Conservation (phyloP, 768 basidiomycete genomes). For the Mycena leptocephala region DNA sequence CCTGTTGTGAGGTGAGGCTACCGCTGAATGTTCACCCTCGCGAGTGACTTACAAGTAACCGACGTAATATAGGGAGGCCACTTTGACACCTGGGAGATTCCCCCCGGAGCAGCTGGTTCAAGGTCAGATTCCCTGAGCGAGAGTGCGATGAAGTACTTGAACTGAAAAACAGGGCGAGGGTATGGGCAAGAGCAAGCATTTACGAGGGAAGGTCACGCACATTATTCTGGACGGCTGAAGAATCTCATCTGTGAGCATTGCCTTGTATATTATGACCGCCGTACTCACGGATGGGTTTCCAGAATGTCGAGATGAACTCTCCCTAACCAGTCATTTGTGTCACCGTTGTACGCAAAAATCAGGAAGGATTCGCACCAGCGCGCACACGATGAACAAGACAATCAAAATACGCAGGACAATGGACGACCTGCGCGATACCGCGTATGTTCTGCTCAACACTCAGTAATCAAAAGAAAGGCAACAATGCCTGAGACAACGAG, state of each 20-base stretch:
- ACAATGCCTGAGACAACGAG: no score
- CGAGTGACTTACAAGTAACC: slow-evolving; percentile 21
- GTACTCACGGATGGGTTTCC: slow-evolving; percentile 2
- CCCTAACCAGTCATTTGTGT: background rate
- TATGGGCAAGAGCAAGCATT: background rate
- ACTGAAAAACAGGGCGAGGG: background rate
- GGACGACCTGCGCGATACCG: slow-evolving; percentile 20
- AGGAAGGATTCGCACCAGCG: background rate
- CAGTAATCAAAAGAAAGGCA: background rate
- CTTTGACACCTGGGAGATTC: slow-evolving; percentile 14
- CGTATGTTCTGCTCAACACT: slow-evolving; percentile 16
- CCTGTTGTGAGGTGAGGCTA: no score
- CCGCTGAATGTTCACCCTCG: no score
- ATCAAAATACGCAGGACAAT: background rate
- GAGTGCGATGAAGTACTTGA: background rate
- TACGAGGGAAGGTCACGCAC: background rate
- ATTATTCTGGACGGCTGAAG: background rate
- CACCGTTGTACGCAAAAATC: no score
- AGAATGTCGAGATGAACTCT: slow-evolving; percentile 15
- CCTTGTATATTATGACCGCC: no score
- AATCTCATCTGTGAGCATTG: no score
- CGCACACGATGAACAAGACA: background rate
- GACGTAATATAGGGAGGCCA: slow-evolving; percentile 13
- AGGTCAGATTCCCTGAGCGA: no score
- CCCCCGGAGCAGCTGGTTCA: no score